Base-by-base conservation (phyloP, 768 basidiomycete species). In the Aureoboletus auriporus region DNA sequence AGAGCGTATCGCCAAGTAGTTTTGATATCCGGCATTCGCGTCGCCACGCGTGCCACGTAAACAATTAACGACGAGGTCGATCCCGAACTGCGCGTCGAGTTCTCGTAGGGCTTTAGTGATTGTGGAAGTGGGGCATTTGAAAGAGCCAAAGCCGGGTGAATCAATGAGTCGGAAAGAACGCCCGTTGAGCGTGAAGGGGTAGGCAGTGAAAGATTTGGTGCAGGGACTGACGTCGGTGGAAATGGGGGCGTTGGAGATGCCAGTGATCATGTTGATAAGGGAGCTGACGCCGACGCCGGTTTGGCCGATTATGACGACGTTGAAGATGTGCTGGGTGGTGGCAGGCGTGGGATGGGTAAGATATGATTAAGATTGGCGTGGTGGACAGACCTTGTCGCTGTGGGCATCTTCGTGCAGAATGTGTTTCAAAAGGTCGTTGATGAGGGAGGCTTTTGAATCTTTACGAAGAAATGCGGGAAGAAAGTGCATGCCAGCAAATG, bases 221-320 rank as follows among this genome's bases (percentile, higher is more conserved):
- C 63, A 64, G 30, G 64, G 62, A 30, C 54, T 59, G 46, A 61
- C 63, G 43, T 66, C 59, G 20, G 62, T 64, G 47, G 63, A 64
- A 20, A 57, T 50, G 26, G 56, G 57, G 11, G 56, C 62, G 9
- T 51, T 39, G 8, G 53, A 13, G 10, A n/a, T 6, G 33, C 54
- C 50, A 5, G 52, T 58, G 46, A 74, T 54, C 61, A 72, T 58
- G 54, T 75, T 75, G 52, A 73, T 55, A 35, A 75, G 54, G 11
- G 71, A 72, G 51, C 75, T 75, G 47, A 67, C 71, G 23, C 69
- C 68, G 41, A 63, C 49, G 41, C 63, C 63, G 1, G 64, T 66
- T 50, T 64, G 62, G 7, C 63, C 64, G 50, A 66, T 65, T 14
- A 66, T 16, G 48, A 64, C 54, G 50, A 64, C 51, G 50, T 64